Evolutionary conservation across 1,139 yeast genomes (phyloP).

Genomic region (Yamadazyma diddensiae): DNA sequence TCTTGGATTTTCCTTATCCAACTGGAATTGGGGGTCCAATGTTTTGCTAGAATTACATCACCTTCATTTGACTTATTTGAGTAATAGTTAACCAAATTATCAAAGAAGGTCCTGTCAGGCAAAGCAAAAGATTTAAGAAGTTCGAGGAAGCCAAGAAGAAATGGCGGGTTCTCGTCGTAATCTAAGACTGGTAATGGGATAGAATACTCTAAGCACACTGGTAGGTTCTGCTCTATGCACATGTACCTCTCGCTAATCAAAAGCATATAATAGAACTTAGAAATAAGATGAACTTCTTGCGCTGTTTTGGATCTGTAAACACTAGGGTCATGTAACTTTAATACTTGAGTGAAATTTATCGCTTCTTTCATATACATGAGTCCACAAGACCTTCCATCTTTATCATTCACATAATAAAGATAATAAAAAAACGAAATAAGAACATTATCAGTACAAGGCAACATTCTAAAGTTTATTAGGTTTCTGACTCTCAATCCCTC

Average conservation of each 20-base stretch:
- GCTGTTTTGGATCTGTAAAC: slow-evolving; percentile 20
- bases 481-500: slow-evolving; percentile 29
- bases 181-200: slow-evolving; percentile 28
- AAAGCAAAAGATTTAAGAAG: slow-evolving; percentile 24
- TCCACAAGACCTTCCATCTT: slow-evolving; percentile 25
- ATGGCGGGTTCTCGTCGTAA: slow-evolving; percentile 30
- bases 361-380: slow-evolving; percentile 35
- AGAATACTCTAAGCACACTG: slow-evolving; percentile 29
- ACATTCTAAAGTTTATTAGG: slow-evolving; percentile 19
- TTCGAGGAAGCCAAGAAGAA: slow-evolving; percentile 26
- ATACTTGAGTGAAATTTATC: slow-evolving; percentile 31
- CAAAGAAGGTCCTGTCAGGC: slow-evolving; percentile 30
- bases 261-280: slow-evolving; percentile 31
- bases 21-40: slow-evolving; percentile 11
- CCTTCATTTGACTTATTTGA: slow-evolving; percentile 3
- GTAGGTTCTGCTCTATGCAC: slow-evolving; percentile 35
- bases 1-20: slow-evolving; percentile 27
- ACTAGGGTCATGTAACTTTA: slow-evolving; percentile 27
- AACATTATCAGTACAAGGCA: slow-evolving; percentile 26
- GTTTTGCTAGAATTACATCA: neutral
- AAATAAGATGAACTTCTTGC: slow-evolving; percentile 28
- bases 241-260: slow-evolving; percentile 34
- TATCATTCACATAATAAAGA: slow-evolving; percentile 28
- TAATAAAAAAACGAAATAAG: slow-evolving; percentile 35
- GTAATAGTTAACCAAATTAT: slow-evolving; percentile 17